Evolutionary conservation across 1,284 basidiomycete species (phyloP).

Genomic region (Phlebopus sp.): DNA sequence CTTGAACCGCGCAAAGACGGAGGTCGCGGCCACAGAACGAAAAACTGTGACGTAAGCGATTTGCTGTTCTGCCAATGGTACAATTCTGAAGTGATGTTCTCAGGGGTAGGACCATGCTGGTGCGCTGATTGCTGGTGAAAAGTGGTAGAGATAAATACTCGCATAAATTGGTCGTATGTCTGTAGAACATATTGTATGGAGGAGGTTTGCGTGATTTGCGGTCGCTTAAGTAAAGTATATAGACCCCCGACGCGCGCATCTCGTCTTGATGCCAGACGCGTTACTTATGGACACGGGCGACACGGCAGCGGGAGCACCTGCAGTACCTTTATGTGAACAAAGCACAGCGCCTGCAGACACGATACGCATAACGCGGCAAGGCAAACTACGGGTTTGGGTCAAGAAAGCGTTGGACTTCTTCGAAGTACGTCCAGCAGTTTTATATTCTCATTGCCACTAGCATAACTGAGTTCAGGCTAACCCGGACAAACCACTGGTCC

Average conservation of each 20-base stretch:
- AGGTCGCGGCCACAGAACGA: constrained; percentile 78
- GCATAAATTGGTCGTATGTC: neutral
- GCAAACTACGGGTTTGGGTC: constrained; percentile 65
- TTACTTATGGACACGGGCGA: constrained; percentile 22
- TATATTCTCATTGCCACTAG: constrained; percentile 1
- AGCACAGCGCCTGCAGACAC: constrained; percentile 7
- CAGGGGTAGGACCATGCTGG: constrained; percentile 55
- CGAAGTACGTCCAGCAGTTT: constrained; percentile 41
- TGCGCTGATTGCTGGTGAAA: constrained; percentile 35
- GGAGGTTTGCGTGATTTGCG: neutral
- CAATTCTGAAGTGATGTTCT: constrained; percentile 10
- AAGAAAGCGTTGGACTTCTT: constrained; percentile 60
- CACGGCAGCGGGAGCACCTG: constrained; percentile 2
- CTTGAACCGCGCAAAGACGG: constrained; percentile 96
- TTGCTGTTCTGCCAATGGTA: constrained; percentile 5
- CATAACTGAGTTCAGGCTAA: constrained; percentile 44
- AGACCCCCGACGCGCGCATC: neutral
- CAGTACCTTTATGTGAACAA: constrained; percentile 6
- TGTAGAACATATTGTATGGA: neutral
- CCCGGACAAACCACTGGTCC: constrained; percentile 50
- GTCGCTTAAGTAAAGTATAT: neutral
- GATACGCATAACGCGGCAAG: constrained; percentile 62
- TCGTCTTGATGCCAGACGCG: neutral
- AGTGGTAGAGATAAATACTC: neutral
- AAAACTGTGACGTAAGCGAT: constrained; percentile 85